These are phyloP conservation scores for Cetradonia linearis DNA, from an alignment of 495 filamentous ascomycete species.

Conservation along the genomic window DNA sequence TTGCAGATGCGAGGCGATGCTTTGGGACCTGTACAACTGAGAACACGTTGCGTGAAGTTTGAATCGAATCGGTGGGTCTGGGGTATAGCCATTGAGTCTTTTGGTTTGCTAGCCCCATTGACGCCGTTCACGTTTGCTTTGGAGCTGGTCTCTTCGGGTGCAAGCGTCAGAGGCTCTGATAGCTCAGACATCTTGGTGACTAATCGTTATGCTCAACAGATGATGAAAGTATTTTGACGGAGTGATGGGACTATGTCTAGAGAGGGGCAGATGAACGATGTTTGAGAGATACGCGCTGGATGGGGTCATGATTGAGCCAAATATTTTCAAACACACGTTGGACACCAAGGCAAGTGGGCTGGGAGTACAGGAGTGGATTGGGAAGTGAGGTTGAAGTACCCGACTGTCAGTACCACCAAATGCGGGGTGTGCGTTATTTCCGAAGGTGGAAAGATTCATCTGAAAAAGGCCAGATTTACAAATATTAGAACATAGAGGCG, in stretches of 20 bases:
- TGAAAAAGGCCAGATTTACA: no score
- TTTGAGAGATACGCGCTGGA: not conserved
- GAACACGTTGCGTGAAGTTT: conserved; percentile 63
- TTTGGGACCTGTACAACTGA: conserved; percentile 68
- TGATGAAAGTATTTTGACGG: no score
- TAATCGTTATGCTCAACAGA: not conserved
- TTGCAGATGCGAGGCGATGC: conserved; percentile 55
- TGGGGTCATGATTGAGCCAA: not conserved
- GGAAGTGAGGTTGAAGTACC: not conserved
- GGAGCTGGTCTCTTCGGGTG: not conserved
- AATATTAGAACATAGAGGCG: not conserved
- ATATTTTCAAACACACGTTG: not conserved
- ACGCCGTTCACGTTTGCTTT: not conserved
- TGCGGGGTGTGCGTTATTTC: not conserved
- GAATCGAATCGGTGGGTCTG: conserved; percentile 48
- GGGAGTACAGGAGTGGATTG: no score
- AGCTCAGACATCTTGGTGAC: not conserved
- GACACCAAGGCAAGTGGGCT: not conserved
- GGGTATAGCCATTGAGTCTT: not conserved
- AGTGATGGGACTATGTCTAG: no score
- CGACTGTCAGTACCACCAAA: not conserved
- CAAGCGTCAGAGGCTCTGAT: not conserved
- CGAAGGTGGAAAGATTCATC: not conserved
- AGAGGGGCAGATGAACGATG: not conserved
- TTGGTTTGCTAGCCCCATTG: not conserved